phyloP scores from a whole-genome alignment of 106 monocot genomes.

The Amphibolis antarctica region DNA sequence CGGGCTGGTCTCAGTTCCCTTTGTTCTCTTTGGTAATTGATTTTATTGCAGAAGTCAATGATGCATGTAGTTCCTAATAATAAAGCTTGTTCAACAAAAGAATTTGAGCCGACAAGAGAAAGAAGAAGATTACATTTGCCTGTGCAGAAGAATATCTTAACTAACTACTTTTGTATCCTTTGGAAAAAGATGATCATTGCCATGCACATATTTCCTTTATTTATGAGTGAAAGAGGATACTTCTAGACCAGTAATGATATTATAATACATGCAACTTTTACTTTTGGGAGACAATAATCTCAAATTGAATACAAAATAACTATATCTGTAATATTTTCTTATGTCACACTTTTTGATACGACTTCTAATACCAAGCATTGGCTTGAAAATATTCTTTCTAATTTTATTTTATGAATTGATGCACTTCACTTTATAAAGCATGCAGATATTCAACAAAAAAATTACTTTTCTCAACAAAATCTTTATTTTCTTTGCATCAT shows the following conservation, averaged over 20 bases:
- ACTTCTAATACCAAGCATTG: too few species aligned
- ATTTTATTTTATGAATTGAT: too few species aligned
- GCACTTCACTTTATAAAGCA: background rate
- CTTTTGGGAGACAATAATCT: too few species aligned
- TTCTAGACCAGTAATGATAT: background rate
- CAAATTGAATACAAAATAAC: too few species aligned
- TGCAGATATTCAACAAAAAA: background rate
- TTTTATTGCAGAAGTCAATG: background rate
- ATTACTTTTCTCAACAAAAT: background rate
- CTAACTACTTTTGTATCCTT: slow-evolving; percentile 99
- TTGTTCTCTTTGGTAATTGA: background rate
- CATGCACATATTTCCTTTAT: background rate
- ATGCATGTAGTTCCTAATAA: background rate
- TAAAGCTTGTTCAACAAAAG: slow-evolving; percentile 25
- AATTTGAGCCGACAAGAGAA: slow-evolving; percentile 23
- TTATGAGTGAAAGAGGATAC: background rate
- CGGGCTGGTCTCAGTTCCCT: too few species aligned
- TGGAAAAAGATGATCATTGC: slow-evolving; percentile 3
- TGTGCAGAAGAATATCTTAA: slow-evolving; percentile 77
- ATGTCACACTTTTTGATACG: too few species aligned
- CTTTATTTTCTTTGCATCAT: too few species aligned
- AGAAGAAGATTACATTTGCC: slow-evolving; percentile 71
- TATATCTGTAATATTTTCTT: too few species aligned
- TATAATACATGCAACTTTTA: too few species aligned
- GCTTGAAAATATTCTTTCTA: too few species aligned